phyloP scores from a whole-genome alignment of 2,329 filamentous ascomycete genomes.

The Diaporthe velutina region DNA sequence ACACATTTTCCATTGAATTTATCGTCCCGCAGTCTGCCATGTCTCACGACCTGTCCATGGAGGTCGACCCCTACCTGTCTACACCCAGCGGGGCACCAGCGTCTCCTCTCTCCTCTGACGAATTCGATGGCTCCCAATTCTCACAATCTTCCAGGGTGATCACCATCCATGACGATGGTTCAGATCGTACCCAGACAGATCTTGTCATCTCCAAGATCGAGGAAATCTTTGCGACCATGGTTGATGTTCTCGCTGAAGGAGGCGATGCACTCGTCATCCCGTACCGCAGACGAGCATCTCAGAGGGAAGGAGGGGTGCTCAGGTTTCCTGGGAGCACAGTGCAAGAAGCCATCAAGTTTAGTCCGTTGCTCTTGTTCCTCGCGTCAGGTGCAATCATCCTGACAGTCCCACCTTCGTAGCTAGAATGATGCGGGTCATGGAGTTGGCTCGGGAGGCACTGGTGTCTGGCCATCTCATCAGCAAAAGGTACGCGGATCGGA shows the following conservation, averaged over 20 bases:
- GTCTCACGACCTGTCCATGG: not conserved
- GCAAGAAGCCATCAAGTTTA: slow-evolving; percentile 65
- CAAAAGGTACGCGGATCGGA: slow-evolving; percentile 64
- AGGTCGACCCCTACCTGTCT: not conserved
- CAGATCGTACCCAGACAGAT: slow-evolving; percentile 40
- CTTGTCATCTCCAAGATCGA: slow-evolving; percentile 66
- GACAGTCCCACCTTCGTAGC: slow-evolving; percentile 54
- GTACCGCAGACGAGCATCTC: slow-evolving; percentile 51
- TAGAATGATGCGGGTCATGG: slow-evolving; percentile 69
- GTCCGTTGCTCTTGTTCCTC: slow-evolving; percentile 49
- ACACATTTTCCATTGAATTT: not conserved
- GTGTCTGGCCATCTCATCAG: slow-evolving; percentile 67
- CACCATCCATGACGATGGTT: not conserved
- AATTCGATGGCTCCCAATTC: not conserved
- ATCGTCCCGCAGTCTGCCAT: not conserved
- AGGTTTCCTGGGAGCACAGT: slow-evolving; percentile 62
- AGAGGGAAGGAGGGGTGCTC: slow-evolving; percentile 38
- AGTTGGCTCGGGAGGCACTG: slow-evolving; percentile 71
- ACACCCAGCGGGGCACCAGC: not conserved
- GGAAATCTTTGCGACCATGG: slow-evolving; percentile 63
- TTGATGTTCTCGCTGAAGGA: slow-evolving; percentile 60
- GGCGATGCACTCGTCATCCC: slow-evolving; percentile 60
- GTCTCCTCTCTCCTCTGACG: not conserved
- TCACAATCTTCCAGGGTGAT: slow-evolving; percentile 26
- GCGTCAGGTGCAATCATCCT: slow-evolving; percentile 1